Base-by-base conservation (phyloP, 768 basidiomycete genomes). In the Holtermanniella nyarrowii region DNA sequence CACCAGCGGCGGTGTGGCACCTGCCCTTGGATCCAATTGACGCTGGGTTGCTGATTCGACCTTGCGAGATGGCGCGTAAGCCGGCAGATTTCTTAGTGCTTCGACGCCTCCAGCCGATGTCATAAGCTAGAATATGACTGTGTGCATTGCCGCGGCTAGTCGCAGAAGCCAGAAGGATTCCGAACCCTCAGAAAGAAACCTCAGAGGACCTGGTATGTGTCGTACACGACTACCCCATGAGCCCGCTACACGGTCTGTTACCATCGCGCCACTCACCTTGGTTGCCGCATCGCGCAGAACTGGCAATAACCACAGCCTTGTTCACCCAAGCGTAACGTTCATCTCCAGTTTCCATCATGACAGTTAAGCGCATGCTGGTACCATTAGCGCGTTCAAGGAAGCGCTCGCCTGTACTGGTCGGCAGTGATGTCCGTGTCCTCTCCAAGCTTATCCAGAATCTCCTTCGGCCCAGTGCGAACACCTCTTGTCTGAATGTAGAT, bases 401-500 rank as follows among this genome's bases (percentile, higher is more conserved):
- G 23, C 3, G 42, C 55, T 26, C n/a, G 53, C 52, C 26, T 20
- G 43, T 60, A 63, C 37, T 52, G 27, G 24, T 48, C 46, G 22
- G 59, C 41, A 0, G n/a, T 26, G 39, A 66, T 59, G 18, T 40
- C 44, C 27, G 51, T 56, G 44, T 62, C 60, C 0, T 63, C 56
- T 5, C 62, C 62, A 7, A 66, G 45, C 23, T 47, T 50, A 26
- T 57, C 55, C 46, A 66, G 51, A 13, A 66, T 48, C 20, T 56
- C 58, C 26, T 58, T 57, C n/a, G 50, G 55, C 13, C 62, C 65
- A 12, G 55, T 62, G n/a, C 65, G 45, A 1, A 54, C 54, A 2
- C 65, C 65, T 18, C 48, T 51, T 7, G 65, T 66, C 44, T 63
- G 65, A 14, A 66, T 52, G 44, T 66, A 63, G 45, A 66, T 61